Base-by-base conservation (phyloP, 352 stramenopile species). In the Saprolegnia diclina region DNA sequence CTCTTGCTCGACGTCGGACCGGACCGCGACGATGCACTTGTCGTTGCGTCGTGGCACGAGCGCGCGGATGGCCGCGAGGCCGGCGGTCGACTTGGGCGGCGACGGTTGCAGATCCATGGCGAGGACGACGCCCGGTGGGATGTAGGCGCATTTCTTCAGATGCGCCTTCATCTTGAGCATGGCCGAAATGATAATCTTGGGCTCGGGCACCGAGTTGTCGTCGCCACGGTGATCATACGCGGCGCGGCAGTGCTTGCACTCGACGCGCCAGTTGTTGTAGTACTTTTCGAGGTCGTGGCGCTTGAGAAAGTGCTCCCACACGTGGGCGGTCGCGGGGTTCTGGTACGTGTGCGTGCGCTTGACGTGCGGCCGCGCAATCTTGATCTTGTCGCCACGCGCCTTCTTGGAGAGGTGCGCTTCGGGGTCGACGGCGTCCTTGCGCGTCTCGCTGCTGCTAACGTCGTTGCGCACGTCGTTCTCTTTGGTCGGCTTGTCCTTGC, bases 181-280 rank as follows among this genome's bases (percentile, higher is more conserved):
- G 53, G 46, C 63, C 26, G 63, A 69, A 35, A 61, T 56, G 37
- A 69, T 37, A 22, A 69, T 52, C 7, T 40, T 59, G 48, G 63
- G 63, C 40, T 57, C 42, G 18, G 42, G 13, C 16, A 42, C 19
- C 4, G 2, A 4, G 21, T 5, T 40, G 32, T 45, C 29, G 53
- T 32, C 18, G 24, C 35, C 52, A 16, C 52, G 24, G 7, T 40
- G 21, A 37, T 66, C 59, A 19, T 54, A 66, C 59, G 63, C 63
- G 16, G 13, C 9, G 9, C 46, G 63, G 37, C 63, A 69, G 22
- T 69, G 63, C 40, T 69, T 69, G 37, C 63, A 69, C 44, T 69
- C 63, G 22, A 69, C 63, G 48, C 54, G 44, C 63, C 63, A 69
- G 26, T 69, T 69, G 63, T 69, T 69, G 50, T 69, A 38, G 38